Evolutionary conservation across 805 yeast species (phyloP), one percentile per base, ranked within the genome.

Genomic region (Monosporozyma aerobia): DNA sequence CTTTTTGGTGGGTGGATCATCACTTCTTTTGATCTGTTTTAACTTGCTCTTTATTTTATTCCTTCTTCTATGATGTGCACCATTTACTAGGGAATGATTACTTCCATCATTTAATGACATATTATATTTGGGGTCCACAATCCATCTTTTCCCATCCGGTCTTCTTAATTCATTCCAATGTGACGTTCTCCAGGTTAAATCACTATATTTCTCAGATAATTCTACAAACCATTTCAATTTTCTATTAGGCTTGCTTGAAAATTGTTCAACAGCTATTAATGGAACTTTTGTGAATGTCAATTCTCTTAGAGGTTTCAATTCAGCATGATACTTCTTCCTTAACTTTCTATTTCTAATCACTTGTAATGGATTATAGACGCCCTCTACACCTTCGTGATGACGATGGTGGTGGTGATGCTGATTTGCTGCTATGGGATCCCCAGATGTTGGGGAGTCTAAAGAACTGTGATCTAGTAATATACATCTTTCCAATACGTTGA

Each of bases 351-450:
- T 85, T 53, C 97, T 71, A 29, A 89, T 80, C n/a, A 83, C 77
- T 67, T 87, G 96, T 45, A 89, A 70, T 3, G 96, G 96, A 63
- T 89, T 89, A 71, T 83, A 89, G 3, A 79, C 77, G 2, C 84
- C 87, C 52, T 82, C 88, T 2, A 85, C 77, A 2, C 78, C 79
- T 2, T 73, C 76, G 56, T 77, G 60, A 57, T 62, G 47, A 58
- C 58, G 55, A 59, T 33, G 43, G 23, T 22, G 9, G 16, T 45
- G 45, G 8, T 43, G 45, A 2, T 43, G 45, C 9, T 43, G 45
- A 14, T 16, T 22, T 23, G 19, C 9, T 10, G 11, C 10, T n/a
- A 29, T 10, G 32, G 40, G 13, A 7, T 23, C 43, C 16, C 16
- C 39, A 22, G 49, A 30, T 22, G 27, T 46, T 4, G 48, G 27